Evolutionary conservation across 73 alveolate species (phyloP).

Genomic region (Paramecium octaurelia): DNA sequence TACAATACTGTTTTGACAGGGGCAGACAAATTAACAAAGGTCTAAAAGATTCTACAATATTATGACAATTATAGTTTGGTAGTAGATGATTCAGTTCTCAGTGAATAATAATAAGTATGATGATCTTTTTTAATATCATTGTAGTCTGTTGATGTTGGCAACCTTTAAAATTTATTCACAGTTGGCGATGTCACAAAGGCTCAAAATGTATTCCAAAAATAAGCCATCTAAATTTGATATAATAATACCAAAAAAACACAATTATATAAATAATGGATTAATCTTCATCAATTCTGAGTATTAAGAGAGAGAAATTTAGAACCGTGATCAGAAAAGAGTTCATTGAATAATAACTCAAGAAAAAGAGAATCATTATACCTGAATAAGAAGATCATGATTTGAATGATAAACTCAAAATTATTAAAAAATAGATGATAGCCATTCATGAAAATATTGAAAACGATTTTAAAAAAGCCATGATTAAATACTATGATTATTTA

Average conservation of each 20-base stretch:
- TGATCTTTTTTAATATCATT: background rate
- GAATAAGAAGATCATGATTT: background rate
- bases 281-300: background rate
- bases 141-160: background rate
- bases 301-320: background rate
- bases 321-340: background rate
- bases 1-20: conserved; percentile 29
- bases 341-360: background rate
- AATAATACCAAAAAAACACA: background rate
- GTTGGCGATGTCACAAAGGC: background rate
- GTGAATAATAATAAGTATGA: background rate
- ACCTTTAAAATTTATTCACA: background rate
- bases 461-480: background rate
- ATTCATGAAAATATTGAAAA: background rate
- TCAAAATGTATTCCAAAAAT: background rate
- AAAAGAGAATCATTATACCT: background rate
- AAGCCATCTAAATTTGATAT: conserved; percentile 47
- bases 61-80: conserved; percentile 22
- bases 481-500: background rate
- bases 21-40: background rate
- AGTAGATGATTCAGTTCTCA: background rate
- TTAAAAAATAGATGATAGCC: background rate
- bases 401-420: background rate
- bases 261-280: background rate
- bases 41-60: background rate